A percentile compares a stretch with the other conserved stretches of the same genome.
These are phyloP conservation scores for Pulicaria dysenterica DNA, from an alignment of 129 eudicot species.

Conservation along the genomic window DNA sequence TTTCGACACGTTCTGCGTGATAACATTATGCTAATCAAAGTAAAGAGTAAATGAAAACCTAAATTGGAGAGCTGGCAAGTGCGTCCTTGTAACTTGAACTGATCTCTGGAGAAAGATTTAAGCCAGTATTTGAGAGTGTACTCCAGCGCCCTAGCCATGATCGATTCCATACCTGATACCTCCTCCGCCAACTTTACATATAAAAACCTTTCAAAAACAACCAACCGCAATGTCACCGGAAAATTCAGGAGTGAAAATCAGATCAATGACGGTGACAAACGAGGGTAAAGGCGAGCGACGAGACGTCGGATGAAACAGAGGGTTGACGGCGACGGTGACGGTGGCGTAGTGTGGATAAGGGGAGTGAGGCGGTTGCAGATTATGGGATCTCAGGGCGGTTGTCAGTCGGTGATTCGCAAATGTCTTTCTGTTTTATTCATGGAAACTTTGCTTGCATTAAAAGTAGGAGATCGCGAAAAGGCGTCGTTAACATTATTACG, in stretches of 20 bases:
- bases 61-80: constrained; percentile 81
- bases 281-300: neutral
- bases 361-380: constrained; percentile 31
- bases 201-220: constrained; percentile 2
- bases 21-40: neutral
- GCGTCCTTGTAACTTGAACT: constrained; percentile 90
- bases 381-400: constrained; percentile 28
- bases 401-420: constrained; percentile 40
- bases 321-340: constrained; percentile 25
- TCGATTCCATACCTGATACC: constrained; percentile 86
- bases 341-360: constrained; percentile 14
- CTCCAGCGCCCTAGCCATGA: constrained; percentile 85
- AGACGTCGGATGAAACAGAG: constrained; percentile 29
- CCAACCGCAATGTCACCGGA: constrained; percentile 1
- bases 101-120: constrained; percentile 87
- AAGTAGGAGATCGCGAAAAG: constrained; percentile 15
- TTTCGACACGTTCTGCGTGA: neutral
- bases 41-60: constrained; percentile 40
- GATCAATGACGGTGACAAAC: constrained; percentile 9
- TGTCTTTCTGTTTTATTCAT: constrained; percentile 19
- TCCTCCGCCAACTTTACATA: constrained; percentile 1
- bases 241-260: constrained; percentile 10
- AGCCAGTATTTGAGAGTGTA: constrained; percentile 91
- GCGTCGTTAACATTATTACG: constrained; percentile 7
- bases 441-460: constrained; percentile 36